A percentile compares a stretch with the other conserved stretches of the same genome.
Evolutionary conservation across 441 rosid species (phyloP).

Genomic region (Bocquillonia castaneifolia): DNA sequence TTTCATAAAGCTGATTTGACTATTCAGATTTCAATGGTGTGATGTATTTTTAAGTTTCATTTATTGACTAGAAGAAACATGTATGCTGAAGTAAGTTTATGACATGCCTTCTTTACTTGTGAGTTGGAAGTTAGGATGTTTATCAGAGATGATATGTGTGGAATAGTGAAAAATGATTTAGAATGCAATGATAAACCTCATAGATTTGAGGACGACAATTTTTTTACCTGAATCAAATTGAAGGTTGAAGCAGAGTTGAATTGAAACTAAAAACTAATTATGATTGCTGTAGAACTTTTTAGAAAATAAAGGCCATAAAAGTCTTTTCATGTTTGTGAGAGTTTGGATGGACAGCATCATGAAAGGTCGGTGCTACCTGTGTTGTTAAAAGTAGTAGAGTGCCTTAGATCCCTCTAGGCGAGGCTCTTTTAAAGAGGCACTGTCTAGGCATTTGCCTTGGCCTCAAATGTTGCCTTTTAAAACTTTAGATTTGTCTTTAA

Average conservation of each 20-base stretch:
- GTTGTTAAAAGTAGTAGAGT: no score
- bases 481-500: no score
- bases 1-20: conserved; percentile 14
- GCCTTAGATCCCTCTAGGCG: no score
- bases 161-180: neutral
- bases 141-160: neutral
- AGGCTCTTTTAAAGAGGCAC: no score
- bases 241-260: neutral
- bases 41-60: neutral
- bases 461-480: no score
- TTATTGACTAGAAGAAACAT: neutral
- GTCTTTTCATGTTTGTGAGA: neutral
- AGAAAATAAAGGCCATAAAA: neutral
- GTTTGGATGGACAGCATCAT: neutral
- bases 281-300: neutral
- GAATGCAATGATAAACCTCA: neutral
- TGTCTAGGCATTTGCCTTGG: no score
- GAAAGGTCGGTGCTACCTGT: neutral
- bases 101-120: neutral
- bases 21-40: neutral
- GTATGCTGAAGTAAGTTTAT: neutral
- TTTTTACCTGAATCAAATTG: neutral
- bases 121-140: neutral
- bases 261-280: neutral
- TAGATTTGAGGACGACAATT: neutral